phyloP scores from a whole-genome alignment of 441 rosid genomes.

The Viola pubescens region DNA sequence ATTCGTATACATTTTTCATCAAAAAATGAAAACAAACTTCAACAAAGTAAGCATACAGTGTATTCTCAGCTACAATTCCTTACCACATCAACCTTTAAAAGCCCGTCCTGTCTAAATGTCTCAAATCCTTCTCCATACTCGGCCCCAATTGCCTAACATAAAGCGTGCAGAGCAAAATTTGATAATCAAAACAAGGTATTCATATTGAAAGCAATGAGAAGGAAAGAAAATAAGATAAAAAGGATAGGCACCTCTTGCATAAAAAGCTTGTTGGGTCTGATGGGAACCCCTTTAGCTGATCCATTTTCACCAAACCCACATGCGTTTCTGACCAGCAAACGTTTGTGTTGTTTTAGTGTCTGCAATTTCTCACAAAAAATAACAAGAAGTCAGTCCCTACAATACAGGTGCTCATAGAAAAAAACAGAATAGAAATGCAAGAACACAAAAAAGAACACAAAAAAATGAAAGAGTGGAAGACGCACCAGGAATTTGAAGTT shows the following conservation, averaged over 20 bases:
- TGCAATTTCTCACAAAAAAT: conserved; percentile 13
- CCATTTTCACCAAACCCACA: conserved; percentile 43
- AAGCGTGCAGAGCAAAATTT: conserved; percentile 14
- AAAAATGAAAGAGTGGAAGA: no score
- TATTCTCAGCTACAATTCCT: conserved; percentile 12
- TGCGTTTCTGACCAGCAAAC: conserved; percentile 38
- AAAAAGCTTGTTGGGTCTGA: conserved; percentile 59
- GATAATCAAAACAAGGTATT: not conserved
- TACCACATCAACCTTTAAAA: conserved; percentile 93
- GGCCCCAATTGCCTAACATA: conserved; percentile 81
- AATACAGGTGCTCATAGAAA: not conserved
- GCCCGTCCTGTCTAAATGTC: conserved; percentile 89
- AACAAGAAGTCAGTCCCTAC: not conserved
- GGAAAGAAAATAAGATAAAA: not conserved
- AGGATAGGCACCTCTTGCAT: conserved; percentile 57
- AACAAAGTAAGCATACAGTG: not conserved
- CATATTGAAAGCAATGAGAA: not conserved
- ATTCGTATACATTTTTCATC: not conserved
- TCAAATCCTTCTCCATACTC: conserved; percentile 99
- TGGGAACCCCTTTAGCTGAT: conserved; percentile 42
- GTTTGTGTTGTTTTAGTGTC: conserved; percentile 48
- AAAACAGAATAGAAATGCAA: not conserved
- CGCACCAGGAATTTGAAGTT: conserved; percentile 40
- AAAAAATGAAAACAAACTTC: not conserved
- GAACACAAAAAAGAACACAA: not conserved